These are phyloP conservation scores for Hibiscus syriacus DNA, from an alignment of 345 rosid genomes.

Conservation along the genomic window DNA sequence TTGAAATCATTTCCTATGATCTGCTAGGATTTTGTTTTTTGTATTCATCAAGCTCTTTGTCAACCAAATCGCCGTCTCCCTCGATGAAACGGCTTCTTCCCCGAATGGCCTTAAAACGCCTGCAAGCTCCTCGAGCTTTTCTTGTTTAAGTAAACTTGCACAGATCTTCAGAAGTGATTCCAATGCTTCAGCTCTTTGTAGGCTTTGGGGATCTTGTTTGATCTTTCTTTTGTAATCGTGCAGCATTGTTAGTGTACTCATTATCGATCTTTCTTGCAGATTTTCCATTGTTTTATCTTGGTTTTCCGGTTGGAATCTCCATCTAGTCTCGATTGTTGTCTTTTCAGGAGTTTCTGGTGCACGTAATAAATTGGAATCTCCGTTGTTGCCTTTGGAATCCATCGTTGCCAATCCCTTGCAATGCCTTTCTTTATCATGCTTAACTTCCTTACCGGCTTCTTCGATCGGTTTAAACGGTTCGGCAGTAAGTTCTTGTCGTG, in stretches of 20 bases:
- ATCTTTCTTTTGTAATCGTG: conserved; percentile 20
- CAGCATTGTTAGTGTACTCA: conserved; percentile 22
- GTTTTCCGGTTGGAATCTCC: conserved; percentile 1
- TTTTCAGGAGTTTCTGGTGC: not conserved
- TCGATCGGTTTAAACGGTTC: not conserved
- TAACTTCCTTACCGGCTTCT: conserved; percentile 7
- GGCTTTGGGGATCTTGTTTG: conserved; percentile 26
- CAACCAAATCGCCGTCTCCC: conserved; percentile 56
- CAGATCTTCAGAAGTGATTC: conserved; percentile 44
- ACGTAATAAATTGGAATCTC: not conserved
- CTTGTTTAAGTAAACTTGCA: conserved; percentile 37
- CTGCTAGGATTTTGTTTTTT: conserved; percentile 4
- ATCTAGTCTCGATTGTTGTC: not conserved
- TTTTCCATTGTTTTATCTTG: conserved; percentile 10
- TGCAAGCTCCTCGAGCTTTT: conserved; percentile 43
- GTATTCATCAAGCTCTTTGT: conserved; percentile 44
- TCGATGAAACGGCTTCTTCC: conserved; percentile 49
- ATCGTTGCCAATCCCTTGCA: too few species aligned
- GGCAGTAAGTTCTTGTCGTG: conserved; percentile 1
- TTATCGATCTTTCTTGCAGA: conserved; percentile 12
- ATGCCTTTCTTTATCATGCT: not conserved
- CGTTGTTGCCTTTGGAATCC: not conserved
- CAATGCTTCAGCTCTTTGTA: conserved; percentile 45
- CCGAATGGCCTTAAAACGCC: conserved; percentile 50
- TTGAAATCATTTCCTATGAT: not conserved